A percentile compares a stretch with the other conserved stretches of the same genome.
Evolutionary conservation across 169 alveolate genomes (phyloP).

Genomic region (Babesia ovata): DNA sequence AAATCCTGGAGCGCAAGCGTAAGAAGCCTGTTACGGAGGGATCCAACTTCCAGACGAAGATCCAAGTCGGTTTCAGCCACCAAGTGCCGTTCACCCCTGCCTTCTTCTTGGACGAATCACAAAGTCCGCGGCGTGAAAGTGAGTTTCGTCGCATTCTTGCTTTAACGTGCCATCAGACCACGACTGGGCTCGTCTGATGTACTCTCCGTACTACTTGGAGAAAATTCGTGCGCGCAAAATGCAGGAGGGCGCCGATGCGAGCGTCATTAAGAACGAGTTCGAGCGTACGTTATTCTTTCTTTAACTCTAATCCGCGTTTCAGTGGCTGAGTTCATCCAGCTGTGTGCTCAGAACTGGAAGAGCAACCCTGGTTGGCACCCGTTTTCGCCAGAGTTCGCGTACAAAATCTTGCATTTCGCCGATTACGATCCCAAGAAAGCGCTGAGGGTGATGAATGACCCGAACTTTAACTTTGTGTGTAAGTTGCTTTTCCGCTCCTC

Average conservation of each 20-base stretch:
- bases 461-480: constrained; percentile 79
- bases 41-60: constrained; percentile 76
- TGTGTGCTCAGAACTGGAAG: constrained; percentile 84
- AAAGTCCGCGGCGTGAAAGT: constrained; percentile 50
- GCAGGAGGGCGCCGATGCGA: constrained; percentile 77
- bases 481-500: constrained; percentile 18
- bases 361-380: constrained; percentile 87
- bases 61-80: constrained; percentile 80
- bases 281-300: constrained; percentile 49
- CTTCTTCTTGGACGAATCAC: constrained; percentile 78
- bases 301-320: not conserved
- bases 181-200: constrained; percentile 80
- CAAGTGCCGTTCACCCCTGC: constrained; percentile 86
- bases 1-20: constrained; percentile 57
- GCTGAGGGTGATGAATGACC: constrained; percentile 79
- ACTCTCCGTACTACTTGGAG: constrained; percentile 83
- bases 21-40: constrained; percentile 81
- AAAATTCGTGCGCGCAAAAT: constrained; percentile 71
- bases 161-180: constrained; percentile 13
- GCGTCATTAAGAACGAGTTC: constrained; percentile 78
- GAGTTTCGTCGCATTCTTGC: not conserved
- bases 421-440: constrained; percentile 86
- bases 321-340: constrained; percentile 80
- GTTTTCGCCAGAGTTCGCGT: constrained; percentile 86
- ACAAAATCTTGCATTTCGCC: constrained; percentile 82